Evolutionary conservation across 176 grass and related monocot genomes (phyloP).

Genomic region (Tillandsia fasciculata): DNA sequence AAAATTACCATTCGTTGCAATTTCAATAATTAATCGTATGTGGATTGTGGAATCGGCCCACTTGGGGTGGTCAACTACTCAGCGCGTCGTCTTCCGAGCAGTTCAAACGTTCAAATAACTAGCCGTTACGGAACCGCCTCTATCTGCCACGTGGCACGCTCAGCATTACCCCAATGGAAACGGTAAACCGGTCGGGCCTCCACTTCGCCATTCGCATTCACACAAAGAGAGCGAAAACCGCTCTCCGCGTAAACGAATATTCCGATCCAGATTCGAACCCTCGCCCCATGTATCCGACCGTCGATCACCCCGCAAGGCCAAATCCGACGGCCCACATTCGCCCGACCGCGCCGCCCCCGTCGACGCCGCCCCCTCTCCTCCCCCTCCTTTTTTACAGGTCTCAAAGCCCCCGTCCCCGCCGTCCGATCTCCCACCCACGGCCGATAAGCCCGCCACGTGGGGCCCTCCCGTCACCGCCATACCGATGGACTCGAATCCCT

Average conservation of each 20-base stretch:
- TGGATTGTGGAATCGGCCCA: no score
- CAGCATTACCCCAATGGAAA: no score
- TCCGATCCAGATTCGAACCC: neutral
- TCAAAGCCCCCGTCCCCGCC: neutral
- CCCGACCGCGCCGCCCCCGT: neutral
- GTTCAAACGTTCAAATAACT: no score
- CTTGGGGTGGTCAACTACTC: no score
- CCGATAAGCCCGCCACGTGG: neutral
- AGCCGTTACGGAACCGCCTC: no score
- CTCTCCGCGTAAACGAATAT: neutral
- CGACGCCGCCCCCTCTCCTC: neutral
- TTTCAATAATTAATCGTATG: no score
- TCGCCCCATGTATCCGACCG: neutral
- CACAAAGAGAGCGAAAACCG: no score
- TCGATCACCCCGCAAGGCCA: neutral
- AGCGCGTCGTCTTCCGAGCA: no score
- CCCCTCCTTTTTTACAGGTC: neutral
- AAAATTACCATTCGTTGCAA: no score
- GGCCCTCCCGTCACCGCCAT: neutral
- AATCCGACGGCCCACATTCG: neutral
- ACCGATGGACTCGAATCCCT: neutral
- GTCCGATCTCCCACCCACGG: neutral
- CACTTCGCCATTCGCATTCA: no score
- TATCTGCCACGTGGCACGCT: no score
- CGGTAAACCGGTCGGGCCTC: no score